Evolutionary conservation across 805 yeast species (phyloP).

Genomic region (Alloascoidea hylecoeti): DNA sequence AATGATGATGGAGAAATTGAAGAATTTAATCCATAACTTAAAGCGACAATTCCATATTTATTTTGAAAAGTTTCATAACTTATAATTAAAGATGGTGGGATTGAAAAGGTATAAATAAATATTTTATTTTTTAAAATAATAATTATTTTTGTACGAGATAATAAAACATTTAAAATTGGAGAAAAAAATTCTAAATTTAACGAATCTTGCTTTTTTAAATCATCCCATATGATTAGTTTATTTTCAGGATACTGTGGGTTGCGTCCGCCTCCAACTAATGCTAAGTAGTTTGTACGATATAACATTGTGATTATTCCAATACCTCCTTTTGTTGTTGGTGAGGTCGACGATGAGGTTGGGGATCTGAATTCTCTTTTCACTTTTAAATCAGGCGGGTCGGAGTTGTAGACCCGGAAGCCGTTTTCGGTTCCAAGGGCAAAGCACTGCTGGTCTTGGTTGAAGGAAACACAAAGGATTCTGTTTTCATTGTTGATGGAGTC

Average conservation of each 20-base stretch:
- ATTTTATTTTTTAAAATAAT: conserved; percentile 58
- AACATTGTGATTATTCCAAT: conserved; percentile 73
- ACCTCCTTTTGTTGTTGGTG: conserved; percentile 27
- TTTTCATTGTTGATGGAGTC: background rate
- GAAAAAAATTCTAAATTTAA: conserved; percentile 62
- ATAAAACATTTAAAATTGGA: conserved; percentile 58
- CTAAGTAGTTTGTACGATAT: conserved; percentile 81
- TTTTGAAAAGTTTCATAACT: conserved; percentile 54
- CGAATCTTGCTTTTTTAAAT: conserved; percentile 61
- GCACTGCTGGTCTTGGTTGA: conserved; percentile 86
- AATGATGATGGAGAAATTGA: conserved; percentile 11
- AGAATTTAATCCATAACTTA: conserved; percentile 19
- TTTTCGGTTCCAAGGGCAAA: conserved; percentile 70
- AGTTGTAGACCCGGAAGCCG: conserved; percentile 76
- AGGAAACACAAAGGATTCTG: conserved; percentile 39
- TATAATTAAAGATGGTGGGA: conserved; percentile 59
- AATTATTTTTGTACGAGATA: conserved; percentile 65
- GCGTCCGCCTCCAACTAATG: conserved; percentile 81
- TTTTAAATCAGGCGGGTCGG: conserved; percentile 74
- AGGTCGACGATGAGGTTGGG: background rate
- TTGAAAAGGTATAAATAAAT: conserved; percentile 64
- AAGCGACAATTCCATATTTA: conserved; percentile 48
- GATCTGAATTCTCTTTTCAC: conserved; percentile 34
- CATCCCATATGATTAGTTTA: conserved; percentile 87
- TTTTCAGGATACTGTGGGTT: conserved; percentile 67